Evolutionary conservation across 768 basidiomycete genomes (phyloP), one percentile per base, ranked within the genome.

Genomic region (Gymnopilus dilepis): DNA sequence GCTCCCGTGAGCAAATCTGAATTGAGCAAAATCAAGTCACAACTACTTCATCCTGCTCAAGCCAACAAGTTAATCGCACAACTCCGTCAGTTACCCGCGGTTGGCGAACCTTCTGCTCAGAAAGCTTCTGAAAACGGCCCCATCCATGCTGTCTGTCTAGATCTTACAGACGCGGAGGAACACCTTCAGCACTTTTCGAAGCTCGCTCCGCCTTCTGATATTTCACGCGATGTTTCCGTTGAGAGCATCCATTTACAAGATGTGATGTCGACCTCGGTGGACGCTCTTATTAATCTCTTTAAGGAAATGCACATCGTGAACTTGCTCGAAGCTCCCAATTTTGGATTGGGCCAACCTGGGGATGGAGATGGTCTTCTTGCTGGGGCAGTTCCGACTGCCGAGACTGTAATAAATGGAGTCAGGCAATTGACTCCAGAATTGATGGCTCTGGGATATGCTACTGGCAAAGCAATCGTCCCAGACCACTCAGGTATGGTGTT

Each of bases 141-240:
- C 21, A 91, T 94, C 28, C 92, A 88, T 67, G 92, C 91, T 0
- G 91, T 93, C 21, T 94, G 90, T 67, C 80, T 94, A 38, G 81
- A 78, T 30, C 78, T 80, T 64, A 70, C 85, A 1, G 92, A 94
- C 58, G 80, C 72, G 7, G 90, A 92, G 66, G 83, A 82, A 28
- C 78, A 90, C 12, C 73, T 78, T 24, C 77, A 81, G n/a, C 83
- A 88, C 64, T 91, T 92, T 67, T 73, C 79, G 21, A 78, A 78
- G 47, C 70, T 91, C 24, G 62, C 33, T 17, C 38, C 45, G 22
- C 2, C 63, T 21, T 13, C 28, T 28, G 56, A 48, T 33, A 51
- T 54, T 17, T 13, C 54, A 31, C 52, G 48, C 28, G 56, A 47
- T 19, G 50, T 62, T 51, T 64, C 66, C 53, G 30, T 61, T 24